Conservation (phyloP, 2,329 filamentous ascomycete species). For the Aspergillus spinulosporus region DNA sequence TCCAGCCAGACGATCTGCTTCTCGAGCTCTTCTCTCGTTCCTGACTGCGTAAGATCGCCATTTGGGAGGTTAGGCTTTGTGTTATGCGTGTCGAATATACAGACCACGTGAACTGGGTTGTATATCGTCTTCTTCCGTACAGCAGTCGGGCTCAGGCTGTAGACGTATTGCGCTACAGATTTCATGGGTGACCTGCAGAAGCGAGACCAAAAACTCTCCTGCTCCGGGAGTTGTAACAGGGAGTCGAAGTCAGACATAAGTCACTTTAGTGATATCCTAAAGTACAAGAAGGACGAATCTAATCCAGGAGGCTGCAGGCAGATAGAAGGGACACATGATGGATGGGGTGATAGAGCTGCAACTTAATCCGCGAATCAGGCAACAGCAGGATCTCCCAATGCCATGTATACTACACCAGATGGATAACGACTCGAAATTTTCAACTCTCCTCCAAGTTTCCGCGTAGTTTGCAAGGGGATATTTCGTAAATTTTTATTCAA, state of each 20-base stretch:
- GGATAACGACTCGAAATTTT: no score
- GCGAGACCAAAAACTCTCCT: not conserved
- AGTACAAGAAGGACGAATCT: no score
- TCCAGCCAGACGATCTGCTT: constrained; percentile 74
- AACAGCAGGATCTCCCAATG: no score
- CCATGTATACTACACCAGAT: no score
- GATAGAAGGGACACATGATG: no score
- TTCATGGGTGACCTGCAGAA: not conserved
- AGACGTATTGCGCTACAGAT: not conserved
- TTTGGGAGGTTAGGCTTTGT: constrained; percentile 23
- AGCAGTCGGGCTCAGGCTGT: not conserved
- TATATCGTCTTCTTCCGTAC: not conserved
- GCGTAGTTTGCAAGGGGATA: no score
- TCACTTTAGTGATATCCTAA: no score
- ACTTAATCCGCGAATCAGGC: no score
- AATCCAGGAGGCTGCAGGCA: no score
- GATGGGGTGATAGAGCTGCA: no score
- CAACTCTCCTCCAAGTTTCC: no score
- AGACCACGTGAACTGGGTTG: constrained; percentile 3
- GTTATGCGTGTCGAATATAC: constrained; percentile 36
- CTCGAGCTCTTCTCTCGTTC: constrained; percentile 69
- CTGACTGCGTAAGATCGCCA: constrained; percentile 56
- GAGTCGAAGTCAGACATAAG: not conserved
- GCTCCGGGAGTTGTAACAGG: not conserved
- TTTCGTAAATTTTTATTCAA: no score